A percentile compares a stretch with the other conserved stretches of the same genome.
phyloP scores from a whole-genome alignment of 148 eudicot genomes.

The Limonium bicolor region DNA sequence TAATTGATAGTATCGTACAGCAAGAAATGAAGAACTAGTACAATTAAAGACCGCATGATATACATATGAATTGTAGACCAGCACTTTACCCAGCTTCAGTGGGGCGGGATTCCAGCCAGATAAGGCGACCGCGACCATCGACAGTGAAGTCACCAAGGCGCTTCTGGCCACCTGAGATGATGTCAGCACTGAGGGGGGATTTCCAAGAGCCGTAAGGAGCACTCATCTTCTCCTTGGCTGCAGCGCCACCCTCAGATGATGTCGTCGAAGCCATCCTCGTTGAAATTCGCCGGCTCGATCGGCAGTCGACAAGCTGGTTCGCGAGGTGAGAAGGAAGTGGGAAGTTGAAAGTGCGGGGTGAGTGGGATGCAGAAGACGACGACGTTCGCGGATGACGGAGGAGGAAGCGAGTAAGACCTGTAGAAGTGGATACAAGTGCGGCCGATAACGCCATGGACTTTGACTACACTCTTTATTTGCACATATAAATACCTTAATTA shows the following conservation, averaged over 20 bases:
- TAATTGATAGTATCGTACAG: not conserved
- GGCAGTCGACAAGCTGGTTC: conserved; percentile 3
- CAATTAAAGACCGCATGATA: too few species aligned
- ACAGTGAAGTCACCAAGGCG: conserved; percentile 65
- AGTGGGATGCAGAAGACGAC: not conserved
- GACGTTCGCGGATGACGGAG: not conserved
- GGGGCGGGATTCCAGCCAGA: conserved; percentile 86
- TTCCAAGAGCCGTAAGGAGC: conserved; percentile 89
- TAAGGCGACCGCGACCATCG: conserved; percentile 47
- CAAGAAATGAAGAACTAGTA: too few species aligned
- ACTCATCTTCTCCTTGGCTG: conserved; percentile 11
- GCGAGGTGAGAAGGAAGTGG: not conserved
- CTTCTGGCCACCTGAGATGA: conserved; percentile 53
- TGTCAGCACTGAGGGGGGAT: conserved; percentile 79
- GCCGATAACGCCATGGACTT: conserved; percentile 8
- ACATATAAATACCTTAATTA: too few species aligned
- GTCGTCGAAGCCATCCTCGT: conserved; percentile 11
- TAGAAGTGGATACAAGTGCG: too few species aligned
- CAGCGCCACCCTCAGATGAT: not conserved
- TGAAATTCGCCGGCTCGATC: not conserved
- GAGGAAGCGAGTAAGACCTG: conserved; percentile 2
- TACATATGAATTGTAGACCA: not conserved
- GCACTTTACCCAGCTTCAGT: conserved; percentile 58
- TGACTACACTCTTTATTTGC: too few species aligned
- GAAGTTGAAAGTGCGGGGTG: not conserved